Conservation (phyloP, 106 monocot species). For the Allium fistulosum region DNA sequence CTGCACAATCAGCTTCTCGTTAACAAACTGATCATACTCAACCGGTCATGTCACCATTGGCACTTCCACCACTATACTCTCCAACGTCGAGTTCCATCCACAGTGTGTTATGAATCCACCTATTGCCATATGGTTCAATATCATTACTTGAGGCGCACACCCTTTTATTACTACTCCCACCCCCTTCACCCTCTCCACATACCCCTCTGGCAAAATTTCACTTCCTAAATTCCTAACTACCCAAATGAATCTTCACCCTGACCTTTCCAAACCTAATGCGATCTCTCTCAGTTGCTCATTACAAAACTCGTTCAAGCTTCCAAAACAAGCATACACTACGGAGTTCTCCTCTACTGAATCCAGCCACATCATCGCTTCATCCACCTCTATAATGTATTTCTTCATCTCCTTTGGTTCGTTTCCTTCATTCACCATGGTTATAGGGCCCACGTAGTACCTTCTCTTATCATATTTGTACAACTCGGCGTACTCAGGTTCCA, state of each 20-base stretch:
- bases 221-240: background rate
- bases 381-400: background rate
- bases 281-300: conserved; percentile 29
- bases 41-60: conserved; percentile 21
- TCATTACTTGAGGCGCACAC: conserved; percentile 15
- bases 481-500: conserved; percentile 13
- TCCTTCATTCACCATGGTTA: background rate
- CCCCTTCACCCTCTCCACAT: conserved; percentile 15
- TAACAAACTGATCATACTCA: conserved; percentile 26
- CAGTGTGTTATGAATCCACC: conserved; percentile 65
- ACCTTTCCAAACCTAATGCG: conserved; percentile 16
- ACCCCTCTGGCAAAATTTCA: conserved; percentile 10
- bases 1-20: conserved; percentile 15
- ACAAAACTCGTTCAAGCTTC: conserved; percentile 29
- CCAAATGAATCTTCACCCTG: conserved; percentile 17
- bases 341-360: conserved; percentile 17
- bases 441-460: conserved; percentile 20
- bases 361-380: conserved; percentile 22
- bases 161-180: conserved; percentile 15
- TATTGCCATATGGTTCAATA: conserved; percentile 25
- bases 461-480: background rate
- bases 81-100: conserved; percentile 66
- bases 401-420: background rate
- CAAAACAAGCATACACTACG: conserved; percentile 43
- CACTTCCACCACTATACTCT: conserved; percentile 14